Percentiles rank a stretch among this genome's conserved stretches.
Evolutionary conservation across 2,329 filamentous ascomycete species (phyloP).

Genomic region (Ophioceras dolichostomum): DNA sequence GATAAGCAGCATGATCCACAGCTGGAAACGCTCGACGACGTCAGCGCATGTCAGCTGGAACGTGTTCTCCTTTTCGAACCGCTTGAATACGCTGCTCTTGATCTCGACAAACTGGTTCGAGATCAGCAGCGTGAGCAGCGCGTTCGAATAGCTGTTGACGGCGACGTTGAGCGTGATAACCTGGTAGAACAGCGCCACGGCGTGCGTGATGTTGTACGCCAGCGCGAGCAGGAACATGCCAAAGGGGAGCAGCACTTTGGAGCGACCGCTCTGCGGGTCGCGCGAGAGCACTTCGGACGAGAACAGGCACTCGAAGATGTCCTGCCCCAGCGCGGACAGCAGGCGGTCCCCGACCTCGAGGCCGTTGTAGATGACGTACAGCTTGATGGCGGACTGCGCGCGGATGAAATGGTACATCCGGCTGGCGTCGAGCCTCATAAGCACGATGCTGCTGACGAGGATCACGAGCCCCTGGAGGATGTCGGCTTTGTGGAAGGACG

Average conservation of each 20-base stretch:
- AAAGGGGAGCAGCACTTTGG: slow-evolving; percentile 77
- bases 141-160: slow-evolving; percentile 97
- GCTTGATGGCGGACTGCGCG: slow-evolving; percentile 90
- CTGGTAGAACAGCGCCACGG: slow-evolving; percentile 86
- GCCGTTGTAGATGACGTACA: slow-evolving; percentile 98
- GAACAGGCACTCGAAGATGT: slow-evolving; percentile 91
- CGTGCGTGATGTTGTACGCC: slow-evolving; percentile 77
- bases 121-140: slow-evolving; percentile 78
- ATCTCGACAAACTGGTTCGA: slow-evolving; percentile 99
- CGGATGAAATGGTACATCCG: slow-evolving; percentile 97
- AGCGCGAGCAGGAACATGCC: slow-evolving; percentile 85
- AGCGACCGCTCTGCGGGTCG: slow-evolving; percentile 66
- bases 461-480: slow-evolving; percentile 84
- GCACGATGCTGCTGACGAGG: slow-evolving; percentile 67
- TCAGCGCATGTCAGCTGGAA: slow-evolving; percentile 96
- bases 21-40: slow-evolving; percentile 90
- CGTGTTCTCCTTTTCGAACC: slow-evolving; percentile 93
- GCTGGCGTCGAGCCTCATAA: slow-evolving; percentile 89
- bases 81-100: slow-evolving; percentile 97
- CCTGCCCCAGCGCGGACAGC: slow-evolving; percentile 83
- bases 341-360: slow-evolving; percentile 86
- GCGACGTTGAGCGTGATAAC: slow-evolving; percentile 96
- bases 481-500: slow-evolving; percentile 88
- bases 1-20: slow-evolving; percentile 95
- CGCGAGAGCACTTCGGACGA: slow-evolving; percentile 86